phyloP scores from a whole-genome alignment of 345 rosid genomes.

The Acer campestre region DNA sequence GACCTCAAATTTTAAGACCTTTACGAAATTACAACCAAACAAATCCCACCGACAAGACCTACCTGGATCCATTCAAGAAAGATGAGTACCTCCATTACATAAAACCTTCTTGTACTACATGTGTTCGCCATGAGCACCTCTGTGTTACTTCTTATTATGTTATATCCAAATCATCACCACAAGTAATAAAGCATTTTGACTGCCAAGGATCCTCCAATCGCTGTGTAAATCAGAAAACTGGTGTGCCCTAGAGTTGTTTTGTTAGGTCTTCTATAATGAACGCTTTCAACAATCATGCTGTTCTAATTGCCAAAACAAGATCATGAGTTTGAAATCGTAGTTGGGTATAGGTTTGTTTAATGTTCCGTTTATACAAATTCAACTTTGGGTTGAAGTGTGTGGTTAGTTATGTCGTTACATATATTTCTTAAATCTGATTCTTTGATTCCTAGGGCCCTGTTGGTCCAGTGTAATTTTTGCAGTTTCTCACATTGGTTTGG shows the following conservation, averaged over 20 bases:
- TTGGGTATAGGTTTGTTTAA: conserved; percentile 22
- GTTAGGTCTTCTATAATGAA: background rate
- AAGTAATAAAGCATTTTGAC: no score
- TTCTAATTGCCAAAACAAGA: conserved; percentile 8
- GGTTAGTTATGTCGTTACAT: background rate
- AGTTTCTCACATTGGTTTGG: conserved; percentile 18
- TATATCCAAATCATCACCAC: no score
- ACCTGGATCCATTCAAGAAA: no score
- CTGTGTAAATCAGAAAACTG: conserved; percentile 46
- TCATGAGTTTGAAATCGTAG: conserved; percentile 15
- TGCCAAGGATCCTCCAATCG: conserved; percentile 88
- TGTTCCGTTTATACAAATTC: conserved; percentile 5
- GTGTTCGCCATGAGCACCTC: no score
- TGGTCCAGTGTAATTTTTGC: conserved; percentile 27
- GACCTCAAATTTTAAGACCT: no score
- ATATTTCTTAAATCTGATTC: conserved; percentile 24
- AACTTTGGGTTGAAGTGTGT: conserved; percentile 32
- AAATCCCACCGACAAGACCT: no score
- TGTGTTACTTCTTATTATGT: no score
- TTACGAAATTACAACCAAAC: no score
- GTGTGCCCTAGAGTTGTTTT: conserved; percentile 8
- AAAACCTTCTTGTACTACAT: no score
- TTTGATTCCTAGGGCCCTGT: conserved; percentile 32
- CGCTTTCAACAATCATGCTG: conserved; percentile 17
- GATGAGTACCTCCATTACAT: no score